Percentiles rank a stretch among this genome's conserved stretches.
phyloP scores from a whole-genome alignment of 2,329 filamentous ascomycete genomes.

The Alternaria conjuncta region DNA sequence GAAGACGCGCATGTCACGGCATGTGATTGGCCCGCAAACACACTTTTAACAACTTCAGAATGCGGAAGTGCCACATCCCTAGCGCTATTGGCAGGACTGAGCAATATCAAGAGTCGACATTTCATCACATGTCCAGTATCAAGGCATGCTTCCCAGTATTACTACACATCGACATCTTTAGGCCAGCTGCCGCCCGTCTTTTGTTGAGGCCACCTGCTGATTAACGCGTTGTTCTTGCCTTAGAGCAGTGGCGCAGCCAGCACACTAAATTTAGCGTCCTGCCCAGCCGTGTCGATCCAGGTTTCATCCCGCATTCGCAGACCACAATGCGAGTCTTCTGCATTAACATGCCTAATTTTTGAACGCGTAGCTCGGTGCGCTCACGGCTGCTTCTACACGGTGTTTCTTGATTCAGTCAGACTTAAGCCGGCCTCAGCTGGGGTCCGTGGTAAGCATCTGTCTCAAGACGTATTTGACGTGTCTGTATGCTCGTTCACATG shows the following conservation, averaged over 20 bases:
- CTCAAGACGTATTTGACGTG: not conserved
- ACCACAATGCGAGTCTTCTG: not conserved
- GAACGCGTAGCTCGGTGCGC: not conserved
- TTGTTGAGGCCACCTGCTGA: slow-evolving; percentile 4
- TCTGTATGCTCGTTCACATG: not conserved
- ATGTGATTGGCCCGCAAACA: slow-evolving; percentile 5
- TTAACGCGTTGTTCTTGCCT: slow-evolving; percentile 1
- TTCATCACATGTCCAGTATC: not conserved
- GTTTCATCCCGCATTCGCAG: slow-evolving; percentile 9
- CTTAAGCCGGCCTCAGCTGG: not conserved
- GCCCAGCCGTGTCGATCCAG: slow-evolving; percentile 7
- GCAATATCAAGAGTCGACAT: not conserved
- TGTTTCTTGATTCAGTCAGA: not conserved
- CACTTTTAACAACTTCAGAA: slow-evolving; percentile 6
- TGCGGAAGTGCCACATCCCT: slow-evolving; percentile 8
- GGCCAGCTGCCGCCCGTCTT: not conserved
- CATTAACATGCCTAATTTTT: not conserved
- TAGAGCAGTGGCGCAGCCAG: slow-evolving; percentile 17
- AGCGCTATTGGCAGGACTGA: not conserved
- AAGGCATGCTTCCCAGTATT: not conserved
- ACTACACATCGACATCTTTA: not conserved
- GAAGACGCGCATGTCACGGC: not conserved
- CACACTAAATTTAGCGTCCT: slow-evolving; percentile 13
- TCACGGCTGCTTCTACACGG: not conserved
- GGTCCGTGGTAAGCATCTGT: not conserved